These are phyloP conservation scores for Diplosphaera chodatii DNA, from an alignment of 139 green algal genomes.

Conservation along the genomic window DNA sequence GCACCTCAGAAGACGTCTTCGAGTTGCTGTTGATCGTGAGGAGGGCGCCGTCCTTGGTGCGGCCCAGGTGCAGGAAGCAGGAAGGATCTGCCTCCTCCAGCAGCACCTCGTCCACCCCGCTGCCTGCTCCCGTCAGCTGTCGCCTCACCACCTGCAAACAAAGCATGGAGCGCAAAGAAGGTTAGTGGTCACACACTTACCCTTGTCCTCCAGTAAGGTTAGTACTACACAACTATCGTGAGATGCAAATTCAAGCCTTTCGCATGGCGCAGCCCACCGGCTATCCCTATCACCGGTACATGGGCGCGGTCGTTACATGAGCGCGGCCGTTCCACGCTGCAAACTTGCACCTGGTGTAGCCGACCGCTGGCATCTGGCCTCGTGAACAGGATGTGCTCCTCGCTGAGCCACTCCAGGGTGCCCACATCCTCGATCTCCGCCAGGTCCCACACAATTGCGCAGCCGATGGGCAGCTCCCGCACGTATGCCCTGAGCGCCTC, in stretches of 20 bases:
- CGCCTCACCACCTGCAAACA: neutral
- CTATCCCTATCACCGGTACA: too few species aligned
- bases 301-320: too few species aligned
- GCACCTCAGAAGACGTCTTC: constrained; percentile 58
- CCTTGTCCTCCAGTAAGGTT: too few species aligned
- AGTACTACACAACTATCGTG: too few species aligned
- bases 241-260: too few species aligned
- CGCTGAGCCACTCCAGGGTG: neutral
- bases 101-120: neutral
- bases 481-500: neutral
- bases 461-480: neutral
- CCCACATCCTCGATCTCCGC: neutral
- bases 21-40: constrained; percentile 52
- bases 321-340: too few species aligned
- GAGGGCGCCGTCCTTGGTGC: constrained; percentile 57
- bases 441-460: neutral
- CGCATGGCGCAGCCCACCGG: too few species aligned
- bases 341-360: too few species aligned
- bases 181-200: too few species aligned
- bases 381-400: neutral
- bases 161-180: too few species aligned
- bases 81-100: constrained; percentile 33
- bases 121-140: neutral
- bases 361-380: neutral
- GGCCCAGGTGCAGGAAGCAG: constrained; percentile 44